Conservation (phyloP, 2,329 filamentous ascomycete species). For the Pyricularia sp. region DNA sequence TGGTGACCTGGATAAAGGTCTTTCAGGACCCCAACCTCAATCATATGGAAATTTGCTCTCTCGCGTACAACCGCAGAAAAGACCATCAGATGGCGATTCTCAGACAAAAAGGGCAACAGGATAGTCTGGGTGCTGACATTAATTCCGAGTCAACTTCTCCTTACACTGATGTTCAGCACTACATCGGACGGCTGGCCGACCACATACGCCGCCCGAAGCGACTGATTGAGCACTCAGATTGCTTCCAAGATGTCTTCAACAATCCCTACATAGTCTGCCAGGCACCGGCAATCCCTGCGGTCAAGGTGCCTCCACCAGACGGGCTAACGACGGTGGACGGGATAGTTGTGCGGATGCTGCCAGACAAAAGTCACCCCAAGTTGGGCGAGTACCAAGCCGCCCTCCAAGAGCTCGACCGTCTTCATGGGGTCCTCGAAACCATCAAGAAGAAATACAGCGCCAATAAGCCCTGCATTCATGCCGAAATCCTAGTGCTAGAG, state of each 20-base stretch:
- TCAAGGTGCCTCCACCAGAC: constrained; percentile 17
- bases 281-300: constrained; percentile 13
- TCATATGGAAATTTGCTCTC: neutral
- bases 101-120: neutral
- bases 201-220: constrained; percentile 27
- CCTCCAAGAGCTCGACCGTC: constrained; percentile 18
- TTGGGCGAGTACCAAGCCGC: constrained; percentile 5
- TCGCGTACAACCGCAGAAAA: neutral
- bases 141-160: neutral
- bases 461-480: constrained; percentile 26
- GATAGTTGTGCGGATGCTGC: constrained; percentile 22
- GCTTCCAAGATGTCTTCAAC: neutral
- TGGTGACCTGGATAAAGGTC: neutral
- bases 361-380: neutral
- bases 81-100: neutral
- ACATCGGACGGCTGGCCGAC: constrained; percentile 34
- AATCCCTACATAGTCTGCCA: neutral
- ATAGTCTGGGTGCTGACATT: neutral
- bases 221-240: constrained; percentile 19
- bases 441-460: constrained; percentile 17
- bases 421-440: constrained; percentile 12
- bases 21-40: neutral
- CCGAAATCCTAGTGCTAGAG: constrained; percentile 37
- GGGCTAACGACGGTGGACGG: constrained; percentile 17
- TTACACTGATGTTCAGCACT: constrained; percentile 26